Evolutionary conservation across 2,329 filamentous ascomycete species (phyloP).

Genomic region (Diaporthe ampelina): DNA sequence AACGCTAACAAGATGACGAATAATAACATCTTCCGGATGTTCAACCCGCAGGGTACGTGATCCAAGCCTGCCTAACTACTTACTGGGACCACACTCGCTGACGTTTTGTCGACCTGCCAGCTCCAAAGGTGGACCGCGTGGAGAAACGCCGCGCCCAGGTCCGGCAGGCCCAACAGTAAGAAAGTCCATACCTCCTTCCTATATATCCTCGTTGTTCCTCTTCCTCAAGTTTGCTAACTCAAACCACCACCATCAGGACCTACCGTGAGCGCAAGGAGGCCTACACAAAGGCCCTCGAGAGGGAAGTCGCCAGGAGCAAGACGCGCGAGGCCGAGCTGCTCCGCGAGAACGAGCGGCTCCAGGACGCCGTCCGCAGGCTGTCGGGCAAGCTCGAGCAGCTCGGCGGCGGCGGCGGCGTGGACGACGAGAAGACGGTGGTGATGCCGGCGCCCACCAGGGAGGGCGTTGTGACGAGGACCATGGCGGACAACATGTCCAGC

Average conservation of each 20-base stretch:
- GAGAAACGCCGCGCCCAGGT: conserved; percentile 48
- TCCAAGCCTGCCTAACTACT: accelerated
- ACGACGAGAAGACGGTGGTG: no score
- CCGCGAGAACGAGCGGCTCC: conserved; percentile 43
- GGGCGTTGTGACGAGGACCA: neutral
- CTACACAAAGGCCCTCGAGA: conserved; percentile 49
- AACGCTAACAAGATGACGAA: conserved; percentile 32
- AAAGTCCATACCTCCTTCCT: neutral
- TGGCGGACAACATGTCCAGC: conserved; percentile 5
- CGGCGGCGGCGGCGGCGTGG: conserved; percentile 39
- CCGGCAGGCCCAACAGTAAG: conserved; percentile 49
- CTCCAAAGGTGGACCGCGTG: conserved; percentile 45
- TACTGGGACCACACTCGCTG: neutral
- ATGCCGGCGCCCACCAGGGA: no score
- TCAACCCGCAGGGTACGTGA: conserved; percentile 50
- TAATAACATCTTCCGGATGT: conserved; percentile 50
- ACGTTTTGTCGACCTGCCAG: conserved; percentile 38
- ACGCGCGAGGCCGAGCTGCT: conserved; percentile 45
- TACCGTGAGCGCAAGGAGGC: conserved; percentile 50
- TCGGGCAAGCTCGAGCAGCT: conserved; percentile 39
- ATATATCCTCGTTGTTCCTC: no score
- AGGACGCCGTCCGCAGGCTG: conserved; percentile 42
- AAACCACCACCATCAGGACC: conserved; percentile 40
- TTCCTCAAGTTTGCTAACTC: neutral
- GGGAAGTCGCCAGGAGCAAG: conserved; percentile 43